Percentiles rank a stretch among this genome's conserved stretches.
Conservation (phyloP, 176 grass and related monocot genomes). For the Oryza coarctata region DNA sequence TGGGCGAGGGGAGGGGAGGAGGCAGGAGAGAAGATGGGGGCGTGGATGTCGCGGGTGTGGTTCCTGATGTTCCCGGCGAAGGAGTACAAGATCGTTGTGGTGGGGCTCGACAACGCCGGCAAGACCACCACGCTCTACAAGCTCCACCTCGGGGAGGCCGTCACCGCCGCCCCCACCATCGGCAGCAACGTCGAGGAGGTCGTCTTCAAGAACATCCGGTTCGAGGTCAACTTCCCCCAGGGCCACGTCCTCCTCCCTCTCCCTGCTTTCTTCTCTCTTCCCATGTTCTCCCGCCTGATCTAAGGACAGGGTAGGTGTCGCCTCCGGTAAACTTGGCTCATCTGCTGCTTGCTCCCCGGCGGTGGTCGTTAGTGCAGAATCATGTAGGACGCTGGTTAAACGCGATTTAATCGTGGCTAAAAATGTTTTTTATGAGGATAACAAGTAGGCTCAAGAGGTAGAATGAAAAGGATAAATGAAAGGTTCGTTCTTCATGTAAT, state of each 20-base stretch:
- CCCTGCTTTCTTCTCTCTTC: neutral
- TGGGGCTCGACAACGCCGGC: conserved; percentile 92
- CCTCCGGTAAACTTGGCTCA: neutral
- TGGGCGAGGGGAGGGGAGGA: neutral
- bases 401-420: neutral
- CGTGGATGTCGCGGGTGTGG: conserved; percentile 87
- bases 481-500: neutral
- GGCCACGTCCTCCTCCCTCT: neutral
- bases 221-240: conserved; percentile 50
- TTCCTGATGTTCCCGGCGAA: conserved; percentile 92
- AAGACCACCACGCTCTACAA: conserved; percentile 99
- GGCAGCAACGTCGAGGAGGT: conserved; percentile 99
- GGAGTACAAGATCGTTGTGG: conserved; percentile 99
- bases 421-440: neutral
- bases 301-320: neutral
- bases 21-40: conserved; percentile 55
- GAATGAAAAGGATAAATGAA: neutral
- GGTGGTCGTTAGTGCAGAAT: neutral
- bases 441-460: conserved; percentile 16
- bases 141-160: conserved; percentile 92
- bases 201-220: conserved; percentile 96
- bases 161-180: conserved; percentile 89
- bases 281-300: neutral
- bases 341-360: conserved; percentile 1
- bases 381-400: neutral